Conservation (phyloP, 495 filamentous ascomycete genomes). For the Astrothelium subdiscretum region DNA sequence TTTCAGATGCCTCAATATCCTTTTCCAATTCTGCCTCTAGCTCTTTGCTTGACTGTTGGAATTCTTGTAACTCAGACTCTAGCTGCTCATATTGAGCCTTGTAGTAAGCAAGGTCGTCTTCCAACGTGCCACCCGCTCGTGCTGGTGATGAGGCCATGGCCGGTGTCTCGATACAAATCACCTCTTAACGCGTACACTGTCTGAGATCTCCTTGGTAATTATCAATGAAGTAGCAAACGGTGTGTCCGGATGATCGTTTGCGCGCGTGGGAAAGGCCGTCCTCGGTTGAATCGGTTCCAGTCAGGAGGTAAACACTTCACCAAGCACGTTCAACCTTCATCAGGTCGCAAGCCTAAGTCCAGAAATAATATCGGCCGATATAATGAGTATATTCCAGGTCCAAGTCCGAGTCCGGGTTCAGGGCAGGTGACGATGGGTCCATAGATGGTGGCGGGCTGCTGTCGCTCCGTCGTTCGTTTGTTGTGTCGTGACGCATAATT, state of each 20-base stretch:
- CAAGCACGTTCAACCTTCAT: background rate
- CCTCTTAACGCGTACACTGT: background rate
- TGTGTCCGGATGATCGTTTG: background rate
- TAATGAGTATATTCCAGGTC: background rate
- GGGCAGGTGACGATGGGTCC: background rate
- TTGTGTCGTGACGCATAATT: background rate
- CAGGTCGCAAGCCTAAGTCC: background rate
- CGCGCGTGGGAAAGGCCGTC: background rate
- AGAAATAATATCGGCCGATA: background rate
- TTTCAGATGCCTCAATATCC: constrained; percentile 91
- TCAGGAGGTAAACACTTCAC: background rate
- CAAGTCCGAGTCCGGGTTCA: background rate
- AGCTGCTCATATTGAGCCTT: constrained; percentile 91
- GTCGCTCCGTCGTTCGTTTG: background rate
- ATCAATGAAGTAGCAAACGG: background rate
- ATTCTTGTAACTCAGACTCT: constrained; percentile 83
- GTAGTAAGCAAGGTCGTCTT: constrained; percentile 80
- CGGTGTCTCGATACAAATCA: background rate
- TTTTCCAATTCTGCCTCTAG: constrained; percentile 91
- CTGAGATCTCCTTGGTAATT: background rate
- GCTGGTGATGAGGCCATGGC: constrained; percentile 23
- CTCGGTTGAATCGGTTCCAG: background rate
- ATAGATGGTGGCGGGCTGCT: background rate
- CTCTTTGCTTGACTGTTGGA: constrained; percentile 86
- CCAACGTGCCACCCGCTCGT: constrained; percentile 26